These are phyloP conservation scores for Symbiodinium pilosum DNA, from an alignment of 73 alveolate species.

Conservation along the genomic window DNA sequence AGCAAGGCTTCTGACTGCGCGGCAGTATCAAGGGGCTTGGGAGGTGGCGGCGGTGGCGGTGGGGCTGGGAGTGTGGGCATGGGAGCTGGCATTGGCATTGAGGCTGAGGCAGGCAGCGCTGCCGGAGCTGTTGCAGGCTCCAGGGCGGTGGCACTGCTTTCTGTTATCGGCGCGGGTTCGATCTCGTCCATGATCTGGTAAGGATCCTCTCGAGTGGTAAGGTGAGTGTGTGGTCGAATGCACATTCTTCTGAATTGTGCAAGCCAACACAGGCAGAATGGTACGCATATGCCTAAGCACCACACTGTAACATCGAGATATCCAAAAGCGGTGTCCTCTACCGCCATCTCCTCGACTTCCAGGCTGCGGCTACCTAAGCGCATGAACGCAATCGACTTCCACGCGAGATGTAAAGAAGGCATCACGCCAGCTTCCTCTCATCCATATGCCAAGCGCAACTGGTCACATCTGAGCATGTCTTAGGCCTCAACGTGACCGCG, in stretches of 20 bases:
- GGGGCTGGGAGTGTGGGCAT: no score
- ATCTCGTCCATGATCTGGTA: neutral
- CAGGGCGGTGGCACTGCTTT: neutral
- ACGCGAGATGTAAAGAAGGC: no score
- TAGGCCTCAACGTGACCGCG: no score
- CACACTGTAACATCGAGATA: no score
- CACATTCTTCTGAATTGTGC: no score
- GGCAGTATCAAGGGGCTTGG: neutral
- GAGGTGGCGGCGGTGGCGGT: neutral
- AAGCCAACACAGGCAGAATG: neutral
- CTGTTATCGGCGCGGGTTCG: neutral
- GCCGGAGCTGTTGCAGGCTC: neutral
- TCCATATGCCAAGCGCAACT: no score
- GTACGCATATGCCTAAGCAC: neutral
- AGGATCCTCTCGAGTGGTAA: neutral
- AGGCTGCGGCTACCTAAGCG: constrained; percentile 6
- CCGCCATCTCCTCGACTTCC: neutral
- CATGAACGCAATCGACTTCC: neutral
- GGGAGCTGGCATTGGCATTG: no score
- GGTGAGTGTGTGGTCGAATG: no score
- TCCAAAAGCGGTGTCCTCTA: neutral
- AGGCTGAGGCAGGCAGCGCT: no score
- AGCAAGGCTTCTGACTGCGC: neutral
- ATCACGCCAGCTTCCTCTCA: no score
- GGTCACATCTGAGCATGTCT: no score